Percentiles rank a stretch among this genome's conserved stretches.
Conservation (phyloP, 169 alveolate species). For the Eimeria zaria region DNA sequence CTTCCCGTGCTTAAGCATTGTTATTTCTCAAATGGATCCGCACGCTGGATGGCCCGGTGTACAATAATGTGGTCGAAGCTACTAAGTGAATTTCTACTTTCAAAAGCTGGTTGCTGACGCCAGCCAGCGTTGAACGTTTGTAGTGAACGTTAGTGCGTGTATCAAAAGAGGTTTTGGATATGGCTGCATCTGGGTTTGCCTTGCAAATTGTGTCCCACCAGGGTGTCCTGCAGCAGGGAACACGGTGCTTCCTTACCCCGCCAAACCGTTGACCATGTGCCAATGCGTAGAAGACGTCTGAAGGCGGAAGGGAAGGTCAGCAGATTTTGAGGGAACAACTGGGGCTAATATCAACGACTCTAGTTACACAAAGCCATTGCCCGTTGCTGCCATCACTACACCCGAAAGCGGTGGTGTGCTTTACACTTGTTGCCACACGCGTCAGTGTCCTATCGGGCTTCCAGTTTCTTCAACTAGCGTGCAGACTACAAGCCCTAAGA, state of each 20-base stretch:
- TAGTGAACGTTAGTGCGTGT: neutral
- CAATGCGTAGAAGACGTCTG: neutral
- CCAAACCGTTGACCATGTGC: neutral
- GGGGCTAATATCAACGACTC: too few relatives aligned
- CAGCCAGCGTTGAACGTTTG: neutral
- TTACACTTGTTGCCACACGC: neutral
- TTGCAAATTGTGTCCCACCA: neutral
- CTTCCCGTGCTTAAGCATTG: neutral
- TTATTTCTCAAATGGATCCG: neutral
- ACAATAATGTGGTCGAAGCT: neutral
- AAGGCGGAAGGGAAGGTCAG: neutral
- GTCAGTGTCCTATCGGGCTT: neutral
- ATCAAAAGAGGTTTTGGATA: neutral
- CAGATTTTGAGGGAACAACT: neutral
- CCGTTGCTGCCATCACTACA: neutral
- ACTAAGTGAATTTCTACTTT: neutral
- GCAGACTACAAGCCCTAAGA: neutral
- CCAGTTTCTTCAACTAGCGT: neutral
- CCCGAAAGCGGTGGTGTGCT: too few relatives aligned
- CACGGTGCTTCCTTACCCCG: neutral
- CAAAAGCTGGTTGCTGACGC: neutral
- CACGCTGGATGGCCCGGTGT: neutral
- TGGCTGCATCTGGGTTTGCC: neutral
- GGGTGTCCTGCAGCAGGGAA: neutral
- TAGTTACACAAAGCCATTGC: neutral